Evolutionary conservation across 2,329 filamentous ascomycete species (phyloP), one percentile per base, ranked within the genome.

Genomic region (Ambrosiella xylebori): DNA sequence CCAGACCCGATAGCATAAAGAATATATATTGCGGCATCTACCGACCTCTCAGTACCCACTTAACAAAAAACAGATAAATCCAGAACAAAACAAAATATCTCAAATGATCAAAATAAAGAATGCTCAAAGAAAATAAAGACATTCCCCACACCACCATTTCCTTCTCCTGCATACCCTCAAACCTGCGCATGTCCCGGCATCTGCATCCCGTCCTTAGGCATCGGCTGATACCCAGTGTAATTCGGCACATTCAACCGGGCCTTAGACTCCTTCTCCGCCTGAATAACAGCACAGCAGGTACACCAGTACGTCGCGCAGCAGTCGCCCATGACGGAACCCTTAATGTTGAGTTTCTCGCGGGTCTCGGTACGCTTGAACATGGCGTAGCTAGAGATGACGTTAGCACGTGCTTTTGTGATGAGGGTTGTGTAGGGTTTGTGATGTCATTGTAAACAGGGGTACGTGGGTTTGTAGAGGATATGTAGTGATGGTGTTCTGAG

Each of bases 181-280:
- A 11, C 7, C 27, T 51, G 47, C 19, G 11, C 39, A 12, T 39
- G 37, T 38, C 19, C 58, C 8, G 64, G 68, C 69, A 71, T 68
- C 13, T 64, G 60, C 71, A 73, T 73, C 19, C 65, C 67, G 58
- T 69, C 65, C 62, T 69, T 67, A 59, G 70, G 65, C 57, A 59
- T 59, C 51, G 65, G 58, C 62, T 72, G 69, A 59, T 73, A 73
- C 38, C 65, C 66, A 61, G 70, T 65, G n/a, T 64, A 66, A 2
- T 61, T 65, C 49, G 63, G 65, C 38, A 61, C 64, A 62, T 60
- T 61, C 38, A 64, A 64, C 27, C 67, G 67, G 3, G 51, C 54
- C 58, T 65, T 64, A 51, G 75, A 72, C 64, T 82, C 79, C 63
- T 79, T 78, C 59, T 81, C 77, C 58, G 80, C 73, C 69, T 82